Evolutionary conservation across 129 eudicot species (phyloP), one percentile per base, ranked within the genome.

Genomic region (Centrapalus pauciflorus): DNA sequence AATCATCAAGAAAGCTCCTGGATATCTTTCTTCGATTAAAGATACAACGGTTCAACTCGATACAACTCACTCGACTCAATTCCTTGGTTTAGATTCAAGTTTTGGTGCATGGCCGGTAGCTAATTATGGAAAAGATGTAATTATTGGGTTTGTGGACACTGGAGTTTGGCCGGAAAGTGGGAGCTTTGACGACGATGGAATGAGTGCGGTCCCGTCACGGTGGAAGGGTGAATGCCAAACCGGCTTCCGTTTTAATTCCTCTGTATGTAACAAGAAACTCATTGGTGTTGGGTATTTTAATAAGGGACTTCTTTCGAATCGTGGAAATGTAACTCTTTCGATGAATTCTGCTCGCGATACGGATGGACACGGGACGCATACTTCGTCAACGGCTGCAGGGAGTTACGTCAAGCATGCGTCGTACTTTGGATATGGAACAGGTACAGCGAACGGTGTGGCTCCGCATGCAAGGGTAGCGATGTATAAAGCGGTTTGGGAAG

Each of bases 361-460:
- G 0, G 80, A 81, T 2, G 96, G 96, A 0, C 96, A 89, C 21
- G 96, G 96, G 29, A 89, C 96, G 4, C 96, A 89, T 70, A 86
- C 95, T n/a, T 86, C 96, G 0, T 83, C 94, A n/a, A 89, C 95
- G 0, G 96, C 95, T 0, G 95, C 82, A 0, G 96, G 96, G 28
- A 63, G 64, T 40, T 81, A 74, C 17, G 90, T 83, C 5, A 61
- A 57, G 3, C 43, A 38, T 1, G 96, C 90, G 0, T 77, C 86
- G 1, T 89, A 69, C 61, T 89, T 85, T 6, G 95, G 96, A 3
- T 89, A 89, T 41, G 96, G 88, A 35, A 26, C 67, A 0, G 96
- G 96, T 7, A 79, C 79, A 2, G 68, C 90, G 1, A 37, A 4
- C 1, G 96, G 96, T 6, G 76, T 81, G 75, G 96, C 96, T n/a